Evolutionary conservation across 306 rosid species (phyloP).

Genomic region (Macrotyloma uniflorum): DNA sequence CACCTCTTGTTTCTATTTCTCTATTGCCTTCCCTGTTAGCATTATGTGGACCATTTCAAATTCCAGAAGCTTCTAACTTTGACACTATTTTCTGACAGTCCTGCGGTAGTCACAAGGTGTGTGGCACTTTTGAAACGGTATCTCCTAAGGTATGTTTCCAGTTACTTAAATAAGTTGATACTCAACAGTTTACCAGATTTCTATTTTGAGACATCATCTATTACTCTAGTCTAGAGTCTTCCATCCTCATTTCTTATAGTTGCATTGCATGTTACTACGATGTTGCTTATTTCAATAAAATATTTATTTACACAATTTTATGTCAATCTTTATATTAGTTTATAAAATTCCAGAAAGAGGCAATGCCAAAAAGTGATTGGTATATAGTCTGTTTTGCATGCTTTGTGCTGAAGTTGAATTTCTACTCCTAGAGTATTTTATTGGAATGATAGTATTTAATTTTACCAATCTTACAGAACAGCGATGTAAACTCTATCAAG

Average conservation of each 20-base stretch:
- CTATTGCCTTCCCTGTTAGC: conserved; percentile 27
- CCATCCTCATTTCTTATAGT: conserved; percentile 11
- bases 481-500: conserved; percentile 1
- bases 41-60: conserved; percentile 3
- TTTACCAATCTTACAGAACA: background rate
- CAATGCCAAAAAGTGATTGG: conserved; percentile 1
- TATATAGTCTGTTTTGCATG: conserved; percentile 12
- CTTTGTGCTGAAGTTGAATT: background rate
- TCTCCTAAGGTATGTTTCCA: conserved; percentile 75
- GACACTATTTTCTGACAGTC: conserved; percentile 65
- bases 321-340: background rate
- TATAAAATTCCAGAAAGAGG: background rate
- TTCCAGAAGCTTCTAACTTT: conserved; percentile 40
- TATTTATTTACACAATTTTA: conserved; percentile 12
- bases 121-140: conserved; percentile 94
- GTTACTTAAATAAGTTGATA: conserved; percentile 17
- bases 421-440: conserved; percentile 7
- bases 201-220: conserved; percentile 26
- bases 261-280: background rate
- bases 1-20: conserved; percentile 17
- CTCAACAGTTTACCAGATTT: conserved; percentile 26
- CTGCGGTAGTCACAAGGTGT: conserved; percentile 96
- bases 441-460: background rate
- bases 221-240: background rate
- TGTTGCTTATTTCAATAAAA: background rate